These are phyloP conservation scores for Dipodascus geniculatus DNA, from an alignment of 805 yeast genomes.

Conservation along the genomic window DNA sequence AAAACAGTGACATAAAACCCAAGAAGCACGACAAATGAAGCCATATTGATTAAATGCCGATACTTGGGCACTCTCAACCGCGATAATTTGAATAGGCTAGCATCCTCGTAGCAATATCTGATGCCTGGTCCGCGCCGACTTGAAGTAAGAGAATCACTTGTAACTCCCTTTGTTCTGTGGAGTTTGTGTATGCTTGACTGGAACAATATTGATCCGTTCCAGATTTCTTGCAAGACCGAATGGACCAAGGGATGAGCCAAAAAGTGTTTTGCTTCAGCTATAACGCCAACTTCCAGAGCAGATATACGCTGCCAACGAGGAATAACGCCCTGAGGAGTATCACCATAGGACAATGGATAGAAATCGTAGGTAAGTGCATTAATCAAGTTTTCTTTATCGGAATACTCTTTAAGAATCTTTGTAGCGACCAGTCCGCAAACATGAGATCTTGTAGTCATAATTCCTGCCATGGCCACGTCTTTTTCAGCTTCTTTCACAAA, in stretches of 20 bases:
- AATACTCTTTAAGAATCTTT: slow-evolving; percentile 36
- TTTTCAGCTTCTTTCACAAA: slow-evolving; percentile 25
- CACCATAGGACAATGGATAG: slow-evolving; percentile 31
- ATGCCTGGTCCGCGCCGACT: slow-evolving; percentile 26
- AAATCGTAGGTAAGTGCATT: slow-evolving; percentile 34
- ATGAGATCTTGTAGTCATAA: slow-evolving; percentile 34
- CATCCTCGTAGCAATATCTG: slow-evolving; percentile 24
- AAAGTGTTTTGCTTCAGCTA: slow-evolving; percentile 40
- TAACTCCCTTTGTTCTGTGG: slow-evolving; percentile 22
- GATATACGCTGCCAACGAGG: slow-evolving; percentile 30
- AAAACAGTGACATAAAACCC: slow-evolving; percentile 22
- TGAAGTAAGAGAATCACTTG: slow-evolving; percentile 17
- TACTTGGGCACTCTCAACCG: slow-evolving; percentile 30
- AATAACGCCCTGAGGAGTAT: slow-evolving; percentile 8
- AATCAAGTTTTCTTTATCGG: slow-evolving; percentile 31
- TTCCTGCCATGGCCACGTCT: slow-evolving; percentile 24
- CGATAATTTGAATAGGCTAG: slow-evolving; percentile 27
- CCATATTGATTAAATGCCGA: slow-evolving; percentile 23
- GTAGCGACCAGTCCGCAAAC: slow-evolving; percentile 44
- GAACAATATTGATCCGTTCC: slow-evolving; percentile 39
- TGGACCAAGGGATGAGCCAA: slow-evolving; percentile 41
- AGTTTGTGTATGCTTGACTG: slow-evolving; percentile 27
- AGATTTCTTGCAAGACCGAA: slow-evolving; percentile 35
- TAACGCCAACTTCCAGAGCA: slow-evolving; percentile 40
- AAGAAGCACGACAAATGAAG: slow-evolving; percentile 23